Evolutionary conservation across 2,329 filamentous ascomycete genomes (phyloP), one percentile per base, ranked within the genome.

Genomic region (Calonectria ilicicola): DNA sequence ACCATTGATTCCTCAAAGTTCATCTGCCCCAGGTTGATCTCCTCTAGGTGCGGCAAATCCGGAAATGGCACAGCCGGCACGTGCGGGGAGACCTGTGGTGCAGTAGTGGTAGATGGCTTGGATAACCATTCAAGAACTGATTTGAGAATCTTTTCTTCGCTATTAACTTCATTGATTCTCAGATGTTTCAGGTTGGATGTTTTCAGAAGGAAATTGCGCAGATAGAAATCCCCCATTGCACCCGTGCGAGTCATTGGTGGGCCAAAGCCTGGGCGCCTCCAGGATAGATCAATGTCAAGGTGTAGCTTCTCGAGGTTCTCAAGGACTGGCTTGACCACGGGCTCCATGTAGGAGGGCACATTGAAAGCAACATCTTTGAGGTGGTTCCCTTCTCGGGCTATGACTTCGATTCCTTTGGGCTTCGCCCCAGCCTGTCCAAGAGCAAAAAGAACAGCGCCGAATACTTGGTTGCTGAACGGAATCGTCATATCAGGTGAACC

Each of bases 111-210:
- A 3, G 73, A 69, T 10, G 78, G 69, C 3, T 67, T 63, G 5
- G 78, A 81, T 12, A 88, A 78, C 86, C 83, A 90, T 15, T 76
- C 32, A 3, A 90, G 69, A 14, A 89, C 74, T 1, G 79, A 75
- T 0, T 79, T 74, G 2, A 79, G 67, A 3, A 76, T 67, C 5
- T 68, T 21, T 5, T 67, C 21, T 0, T 70, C 26, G 9, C 38
- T 63, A 19, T 74, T 62, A 0, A 70, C 63, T 21, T 76, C 75
- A 75, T 91, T 92, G 51, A 92, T 77, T 3, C 90, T 86, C 6
- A 92, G 82, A 75, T 90, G 87, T 35, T 84, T 84, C 7, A 92
- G 72, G 21, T 88, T 87, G 60, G 73, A 76, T 40, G 77, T 68
- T 19, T 75, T 66, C n/a, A 66, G 58, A 3, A 83, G 74, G 53